Evolutionary conservation across 352 stramenopile species (phyloP).

Genomic region (Phytopythium vexans): DNA sequence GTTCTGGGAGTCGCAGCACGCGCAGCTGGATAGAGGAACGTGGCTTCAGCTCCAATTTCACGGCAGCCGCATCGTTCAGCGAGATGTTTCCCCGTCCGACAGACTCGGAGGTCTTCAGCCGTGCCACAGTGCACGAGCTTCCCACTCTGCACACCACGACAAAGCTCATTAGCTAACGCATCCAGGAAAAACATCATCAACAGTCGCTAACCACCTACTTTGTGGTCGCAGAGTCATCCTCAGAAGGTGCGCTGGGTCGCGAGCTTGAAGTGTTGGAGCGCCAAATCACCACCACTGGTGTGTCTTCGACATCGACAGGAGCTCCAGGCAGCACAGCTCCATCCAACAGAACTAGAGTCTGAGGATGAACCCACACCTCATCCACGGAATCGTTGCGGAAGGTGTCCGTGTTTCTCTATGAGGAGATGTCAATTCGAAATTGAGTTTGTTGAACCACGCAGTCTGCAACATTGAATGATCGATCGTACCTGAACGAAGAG

Average conservation of each 20-base stretch:
- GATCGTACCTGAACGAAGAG: conserved; percentile 44
- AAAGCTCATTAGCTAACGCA: too few relatives aligned
- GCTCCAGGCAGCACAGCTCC: conserved; percentile 34
- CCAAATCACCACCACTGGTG: conserved; percentile 42
- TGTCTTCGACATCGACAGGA: conserved; percentile 26
- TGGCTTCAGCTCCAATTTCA: conserved; percentile 12
- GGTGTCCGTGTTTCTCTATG: conserved; percentile 12
- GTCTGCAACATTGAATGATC: background rate
- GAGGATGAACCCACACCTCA: conserved; percentile 68
- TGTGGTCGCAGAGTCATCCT: background rate
- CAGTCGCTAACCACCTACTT: background rate
- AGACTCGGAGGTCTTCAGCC: conserved; percentile 32
- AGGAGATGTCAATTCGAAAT: background rate
- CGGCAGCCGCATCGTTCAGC: conserved; percentile 23
- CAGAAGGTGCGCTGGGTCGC: background rate
- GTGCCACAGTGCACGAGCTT: conserved; percentile 26
- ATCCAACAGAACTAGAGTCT: conserved; percentile 56
- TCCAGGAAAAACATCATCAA: too few relatives aligned
- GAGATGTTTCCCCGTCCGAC: conserved; percentile 35
- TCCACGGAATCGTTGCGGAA: conserved; percentile 31
- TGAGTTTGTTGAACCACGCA: background rate
- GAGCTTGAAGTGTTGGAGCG: conserved; percentile 4
- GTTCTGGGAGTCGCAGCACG: conserved; percentile 50
- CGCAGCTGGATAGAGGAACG: conserved; percentile 33
- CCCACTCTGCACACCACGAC: conserved; percentile 5